Conservation (phyloP, 2,329 filamentous ascomycete genomes). For the Cladobotryum protrusum region DNA sequence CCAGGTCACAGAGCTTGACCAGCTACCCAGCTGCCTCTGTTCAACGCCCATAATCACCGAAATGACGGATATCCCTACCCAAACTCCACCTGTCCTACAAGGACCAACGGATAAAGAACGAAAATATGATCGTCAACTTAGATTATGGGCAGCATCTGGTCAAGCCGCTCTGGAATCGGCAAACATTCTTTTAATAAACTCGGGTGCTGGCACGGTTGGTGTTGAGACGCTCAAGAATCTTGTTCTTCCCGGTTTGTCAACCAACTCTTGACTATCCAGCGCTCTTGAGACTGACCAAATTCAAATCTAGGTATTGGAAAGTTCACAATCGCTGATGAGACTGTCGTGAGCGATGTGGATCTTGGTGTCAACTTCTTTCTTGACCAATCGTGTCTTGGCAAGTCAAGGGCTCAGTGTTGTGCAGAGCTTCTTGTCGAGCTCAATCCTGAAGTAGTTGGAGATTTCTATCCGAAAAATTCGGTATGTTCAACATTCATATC, state of each 20-base stretch:
- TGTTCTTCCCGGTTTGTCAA: slow-evolving; percentile 67
- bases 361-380: slow-evolving; percentile 97
- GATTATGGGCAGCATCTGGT: slow-evolving; percentile 89
- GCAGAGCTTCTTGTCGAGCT: slow-evolving; percentile 75
- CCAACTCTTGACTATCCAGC: neutral
- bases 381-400: slow-evolving; percentile 69
- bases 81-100: slow-evolving; percentile 32
- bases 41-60: neutral
- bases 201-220: slow-evolving; percentile 77
- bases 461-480: slow-evolving; percentile 53
- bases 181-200: slow-evolving; percentile 86
- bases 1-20: no score
- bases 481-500: slow-evolving; percentile 6
- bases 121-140: slow-evolving; percentile 92
- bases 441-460: slow-evolving; percentile 84
- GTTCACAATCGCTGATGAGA: slow-evolving; percentile 84
- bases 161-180: slow-evolving; percentile 87
- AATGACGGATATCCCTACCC: slow-evolving; percentile 26
- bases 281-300: neutral
- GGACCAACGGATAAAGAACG: slow-evolving; percentile 57
- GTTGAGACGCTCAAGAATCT: slow-evolving; percentile 94
- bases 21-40: no score
- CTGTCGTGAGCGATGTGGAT: slow-evolving; percentile 70
- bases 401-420: slow-evolving; percentile 70
- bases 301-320: slow-evolving; percentile 62